These are phyloP conservation scores for Physcia stellaris DNA, from an alignment of 495 filamentous ascomycete genomes.

Conservation along the genomic window DNA sequence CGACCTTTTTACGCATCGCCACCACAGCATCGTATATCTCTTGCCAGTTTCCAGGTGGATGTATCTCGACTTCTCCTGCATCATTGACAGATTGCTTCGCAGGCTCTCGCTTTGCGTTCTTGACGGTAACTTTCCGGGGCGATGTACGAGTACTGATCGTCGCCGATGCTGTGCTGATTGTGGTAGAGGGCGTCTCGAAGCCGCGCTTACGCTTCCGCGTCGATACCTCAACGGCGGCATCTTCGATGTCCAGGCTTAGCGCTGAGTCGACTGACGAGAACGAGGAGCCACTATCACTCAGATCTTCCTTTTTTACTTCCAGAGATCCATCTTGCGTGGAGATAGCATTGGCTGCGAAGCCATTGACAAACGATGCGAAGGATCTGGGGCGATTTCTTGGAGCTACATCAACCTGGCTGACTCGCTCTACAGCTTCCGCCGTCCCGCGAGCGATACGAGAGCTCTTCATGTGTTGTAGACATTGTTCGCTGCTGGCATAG, in stretches of 20 bases:
- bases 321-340: constrained; percentile 11
- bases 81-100: constrained; percentile 48
- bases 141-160: constrained; percentile 11
- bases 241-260: constrained; percentile 44
- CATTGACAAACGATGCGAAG: constrained; percentile 15
- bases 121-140: constrained; percentile 16
- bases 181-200: constrained; percentile 10
- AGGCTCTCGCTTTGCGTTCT: constrained; percentile 42
- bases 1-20: constrained; percentile 64
- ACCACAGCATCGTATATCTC: constrained; percentile 64
- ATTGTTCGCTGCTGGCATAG: too few relatives aligned
- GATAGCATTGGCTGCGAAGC: constrained; percentile 8
- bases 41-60: constrained; percentile 74
- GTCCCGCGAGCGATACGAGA: constrained; percentile 46
- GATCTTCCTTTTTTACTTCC: constrained; percentile 15
- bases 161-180: constrained; percentile 10
- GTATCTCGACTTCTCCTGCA: constrained; percentile 37
- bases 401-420: constrained; percentile 26
- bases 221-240: constrained; percentile 27
- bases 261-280: constrained; percentile 28
- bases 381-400: constrained; percentile 24
- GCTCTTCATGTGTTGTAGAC: constrained; percentile 38
- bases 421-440: constrained; percentile 33
- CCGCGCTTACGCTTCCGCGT: constrained; percentile 39
- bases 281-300: constrained; percentile 22